Evolutionary conservation across 495 filamentous ascomycete genomes (phyloP).

Genomic region (Aspergillus nidulans): DNA sequence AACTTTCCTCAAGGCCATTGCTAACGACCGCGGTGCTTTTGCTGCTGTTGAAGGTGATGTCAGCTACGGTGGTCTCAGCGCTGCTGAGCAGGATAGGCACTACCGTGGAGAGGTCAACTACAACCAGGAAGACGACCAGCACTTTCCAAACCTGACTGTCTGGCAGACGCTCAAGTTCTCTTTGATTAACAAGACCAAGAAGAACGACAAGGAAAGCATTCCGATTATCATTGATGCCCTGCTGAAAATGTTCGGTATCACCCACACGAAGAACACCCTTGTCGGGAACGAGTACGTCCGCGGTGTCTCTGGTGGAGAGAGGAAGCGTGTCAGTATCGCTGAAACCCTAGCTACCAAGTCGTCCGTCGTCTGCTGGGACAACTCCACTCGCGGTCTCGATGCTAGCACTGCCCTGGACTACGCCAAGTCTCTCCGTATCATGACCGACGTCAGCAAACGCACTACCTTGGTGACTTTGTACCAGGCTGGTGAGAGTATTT

Average conservation of each 20-base stretch:
- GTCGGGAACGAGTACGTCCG: slow-evolving; percentile 83
- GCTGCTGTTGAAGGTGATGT: slow-evolving; percentile 68
- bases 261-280: slow-evolving; percentile 74
- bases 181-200: slow-evolving; percentile 77
- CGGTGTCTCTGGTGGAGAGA: slow-evolving; percentile 67
- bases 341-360: slow-evolving; percentile 66
- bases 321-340: slow-evolving; percentile 67
- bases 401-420: slow-evolving; percentile 77
- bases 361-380: slow-evolving; percentile 64
- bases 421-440: slow-evolving; percentile 69
- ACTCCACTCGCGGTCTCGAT: slow-evolving; percentile 77
- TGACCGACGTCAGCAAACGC: slow-evolving; percentile 76
- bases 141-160: slow-evolving; percentile 74
- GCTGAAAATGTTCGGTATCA: slow-evolving; percentile 71
- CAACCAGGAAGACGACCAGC: slow-evolving; percentile 77
- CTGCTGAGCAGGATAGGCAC: slow-evolving; percentile 59
- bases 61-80: slow-evolving; percentile 70
- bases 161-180: slow-evolving; percentile 81
- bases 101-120: slow-evolving; percentile 82
- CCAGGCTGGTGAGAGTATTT: slow-evolving; percentile 79
- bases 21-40: slow-evolving; percentile 64
- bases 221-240: slow-evolving; percentile 60
- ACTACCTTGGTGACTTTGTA: slow-evolving; percentile 83
- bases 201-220: slow-evolving; percentile 61
- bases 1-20: slow-evolving; percentile 73